phyloP scores from a whole-genome alignment of 352 stramenopile species.

The Phytophthora fragariae region DNA sequence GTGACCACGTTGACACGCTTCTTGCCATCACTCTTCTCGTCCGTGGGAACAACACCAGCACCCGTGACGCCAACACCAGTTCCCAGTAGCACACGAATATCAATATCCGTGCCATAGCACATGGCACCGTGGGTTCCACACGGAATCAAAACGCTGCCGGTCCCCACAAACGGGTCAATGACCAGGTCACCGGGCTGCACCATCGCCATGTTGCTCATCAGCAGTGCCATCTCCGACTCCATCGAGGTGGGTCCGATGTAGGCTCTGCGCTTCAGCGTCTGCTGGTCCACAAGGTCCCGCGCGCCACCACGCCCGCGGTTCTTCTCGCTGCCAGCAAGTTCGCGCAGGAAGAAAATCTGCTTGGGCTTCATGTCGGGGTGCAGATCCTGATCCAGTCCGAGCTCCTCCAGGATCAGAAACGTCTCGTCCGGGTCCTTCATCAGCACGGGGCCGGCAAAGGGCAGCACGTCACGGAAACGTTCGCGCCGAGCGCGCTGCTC shows the following conservation, averaged over 20 bases:
- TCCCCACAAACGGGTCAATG: constrained; percentile 98
- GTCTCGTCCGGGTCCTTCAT: constrained; percentile 76
- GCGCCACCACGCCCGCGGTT: constrained; percentile 75
- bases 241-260: constrained; percentile 98
- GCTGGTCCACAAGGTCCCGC: constrained; percentile 87
- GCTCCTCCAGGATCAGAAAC: constrained; percentile 82
- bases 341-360: constrained; percentile 77
- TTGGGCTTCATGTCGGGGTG: constrained; percentile 47
- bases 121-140: constrained; percentile 93
- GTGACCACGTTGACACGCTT: constrained; percentile 75
- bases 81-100: constrained; percentile 94
- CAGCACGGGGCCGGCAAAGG: constrained; percentile 73
- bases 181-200: constrained; percentile 80
- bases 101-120: constrained; percentile 97
- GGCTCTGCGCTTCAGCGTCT: constrained; percentile 93
- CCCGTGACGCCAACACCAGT: constrained; percentile 77
- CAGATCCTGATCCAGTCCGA: constrained; percentile 64
- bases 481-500: constrained; percentile 64
- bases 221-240: constrained; percentile 96
- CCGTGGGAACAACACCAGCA: constrained; percentile 30
- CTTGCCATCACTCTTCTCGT: constrained; percentile 16
- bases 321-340: constrained; percentile 74
- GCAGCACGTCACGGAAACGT: constrained; percentile 59
- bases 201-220: constrained; percentile 94
- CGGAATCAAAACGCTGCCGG: constrained; percentile 96